These are phyloP conservation scores for Malassezia japonica DNA, from an alignment of 1,284 basidiomycete genomes.

Conservation along the genomic window DNA sequence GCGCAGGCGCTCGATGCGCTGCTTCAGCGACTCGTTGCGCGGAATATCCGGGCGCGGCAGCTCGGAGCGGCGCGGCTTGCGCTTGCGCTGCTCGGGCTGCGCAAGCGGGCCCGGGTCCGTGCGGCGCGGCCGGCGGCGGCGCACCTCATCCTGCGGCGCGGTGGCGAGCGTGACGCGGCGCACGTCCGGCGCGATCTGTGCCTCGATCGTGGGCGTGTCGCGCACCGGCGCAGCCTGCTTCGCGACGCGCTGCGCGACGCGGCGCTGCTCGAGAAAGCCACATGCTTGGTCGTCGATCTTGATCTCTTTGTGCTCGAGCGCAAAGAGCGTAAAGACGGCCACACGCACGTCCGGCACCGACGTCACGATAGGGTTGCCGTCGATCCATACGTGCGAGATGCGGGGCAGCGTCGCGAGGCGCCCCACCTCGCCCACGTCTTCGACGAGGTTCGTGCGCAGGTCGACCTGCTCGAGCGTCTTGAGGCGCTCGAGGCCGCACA, in stretches of 20 bases:
- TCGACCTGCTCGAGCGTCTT: constrained; percentile 73
- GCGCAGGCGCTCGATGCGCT: constrained; percentile 39
- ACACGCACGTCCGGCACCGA: constrained; percentile 57
- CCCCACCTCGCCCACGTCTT: constrained; percentile 75
- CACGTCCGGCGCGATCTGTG: constrained; percentile 3
- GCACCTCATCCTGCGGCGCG: not conserved
- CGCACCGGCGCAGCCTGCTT: not conserved
- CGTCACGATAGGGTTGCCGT: constrained; percentile 30
- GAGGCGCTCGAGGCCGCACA: constrained; percentile 84
- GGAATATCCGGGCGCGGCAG: not conserved
- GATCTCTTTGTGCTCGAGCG: constrained; percentile 61
- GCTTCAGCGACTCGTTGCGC: constrained; percentile 18
- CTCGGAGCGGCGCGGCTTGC: constrained; percentile 12
- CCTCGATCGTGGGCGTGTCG: not conserved
- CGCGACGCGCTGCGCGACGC: constrained; percentile 37
- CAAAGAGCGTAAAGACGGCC: constrained; percentile 70
- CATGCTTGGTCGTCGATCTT: constrained; percentile 63
- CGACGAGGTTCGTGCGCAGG: constrained; percentile 68
- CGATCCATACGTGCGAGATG: constrained; percentile 51
- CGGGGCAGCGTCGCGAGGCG: constrained; percentile 67
- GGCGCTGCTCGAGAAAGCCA: constrained; percentile 66
- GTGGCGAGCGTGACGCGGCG: constrained; percentile 2
- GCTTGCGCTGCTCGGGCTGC: not conserved
- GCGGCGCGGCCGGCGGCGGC: constrained; percentile 6
- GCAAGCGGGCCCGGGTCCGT: not conserved